Base-by-base conservation (phyloP, 768 basidiomycete species). In the Stropharia rugosoannulata region DNA sequence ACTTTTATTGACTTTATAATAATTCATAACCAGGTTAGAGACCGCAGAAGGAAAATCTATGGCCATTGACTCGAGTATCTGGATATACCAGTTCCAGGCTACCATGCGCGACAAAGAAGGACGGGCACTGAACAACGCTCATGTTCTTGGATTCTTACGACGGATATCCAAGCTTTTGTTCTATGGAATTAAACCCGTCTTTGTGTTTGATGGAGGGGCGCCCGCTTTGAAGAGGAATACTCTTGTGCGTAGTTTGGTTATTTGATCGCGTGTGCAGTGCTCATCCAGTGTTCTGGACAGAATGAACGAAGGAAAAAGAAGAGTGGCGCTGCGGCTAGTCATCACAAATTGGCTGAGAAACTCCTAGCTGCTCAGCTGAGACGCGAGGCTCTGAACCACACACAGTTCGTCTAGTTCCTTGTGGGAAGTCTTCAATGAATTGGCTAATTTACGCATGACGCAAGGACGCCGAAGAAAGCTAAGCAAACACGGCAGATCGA, bases 41-140 rank as follows among this genome's bases (percentile, higher is more conserved):
- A 95, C 90, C 0, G 83, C 95, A 67, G 95, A 95, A 65, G 95
- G 94, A n/a, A 96, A 95, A 68, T 76, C 85, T 9, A 84, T 99
- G 75, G 97, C 97, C 2, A 98, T 99, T 54, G 97, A 99, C 72
- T 98, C 95, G 3, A 97, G 94, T 62, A 98, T 99, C 60, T 99
- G 97, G 97, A 86, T 99, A 51, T 99, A 99, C 71, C 97, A 99
- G 70, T 99, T 99, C 66, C 96, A 98, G 74, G 95, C 96, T 18
- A 98, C 97, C 8, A 98, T 98, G 95, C 85, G 97, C 19, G 95
- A 96, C 72, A 98, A 94, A 66, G 94, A 98, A 56, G 97, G 97
- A 25, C 85, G 87, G 19, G 91, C 82, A 11, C 74, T 99, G 42
- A 83, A 89, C 50, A 98, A 98, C 66, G 95, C 96, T 1, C 97